Base-by-base conservation (phyloP, 257 asterid genomes). In the Vinca minor region DNA sequence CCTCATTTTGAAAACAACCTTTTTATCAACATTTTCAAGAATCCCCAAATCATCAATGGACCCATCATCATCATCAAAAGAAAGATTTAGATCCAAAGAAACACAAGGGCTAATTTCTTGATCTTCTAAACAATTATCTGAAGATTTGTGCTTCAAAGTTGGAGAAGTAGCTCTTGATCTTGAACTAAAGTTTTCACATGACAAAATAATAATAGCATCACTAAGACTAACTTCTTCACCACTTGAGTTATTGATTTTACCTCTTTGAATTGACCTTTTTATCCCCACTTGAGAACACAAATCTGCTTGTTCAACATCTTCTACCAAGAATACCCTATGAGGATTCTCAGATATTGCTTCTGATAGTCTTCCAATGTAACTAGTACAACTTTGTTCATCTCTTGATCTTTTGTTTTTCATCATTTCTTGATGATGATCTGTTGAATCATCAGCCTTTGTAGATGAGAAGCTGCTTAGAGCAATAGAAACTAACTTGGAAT, bases 171-270 rank as follows among this genome's bases (percentile, higher is more conserved):
- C 78, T 73, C 86, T 77, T 18, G 92, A 76, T 53, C 78, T 71
- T 3, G 77, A 57, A 45, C 76, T 65, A 42, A 82, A 79, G n/a
- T 77, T 73, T 55, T 80, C 94, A n/a, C 84, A 72, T 5, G 89
- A 74, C 35, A 90, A 56, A 18, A 91, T 72, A 26, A 91, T 52
- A 74, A 91, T 84, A 29, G 95, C 96, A 31, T 91, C 98, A 15
- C 73, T 25, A 18, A 91, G 68, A 6, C 85, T 42, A 48, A 86
- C 68, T 25, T 80, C 92, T 63, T 86, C 87, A 7, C 91, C 93
- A 63, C 39, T 61, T 11, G 26, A 71, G 3, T 46, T 41, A 5
- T 45, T 57, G 2, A 91, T 53, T 18, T 67, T 77, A 0, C 98
- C 98, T 38, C 71, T 81, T 38, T 85, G 83, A 32, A 87, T 89